A percentile compares a stretch with the other conserved stretches of the same genome.
Evolutionary conservation across 1,139 yeast species (phyloP).

Genomic region (Saccharomyces pastorianus): DNA sequence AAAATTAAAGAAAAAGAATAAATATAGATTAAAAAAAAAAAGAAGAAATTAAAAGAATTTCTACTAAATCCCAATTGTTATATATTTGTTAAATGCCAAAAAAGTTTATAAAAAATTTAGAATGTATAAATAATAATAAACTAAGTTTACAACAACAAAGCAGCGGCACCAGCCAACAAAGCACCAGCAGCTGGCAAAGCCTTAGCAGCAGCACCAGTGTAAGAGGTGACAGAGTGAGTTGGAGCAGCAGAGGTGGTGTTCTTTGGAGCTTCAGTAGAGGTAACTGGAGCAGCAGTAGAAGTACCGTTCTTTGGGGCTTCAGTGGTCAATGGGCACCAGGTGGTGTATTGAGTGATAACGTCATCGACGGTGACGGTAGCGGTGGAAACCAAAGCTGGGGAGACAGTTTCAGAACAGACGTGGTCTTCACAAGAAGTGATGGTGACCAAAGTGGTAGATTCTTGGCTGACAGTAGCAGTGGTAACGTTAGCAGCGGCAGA

Average conservation of each 20-base stretch:
- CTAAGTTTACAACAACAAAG: constrained; percentile 26
- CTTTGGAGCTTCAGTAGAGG: constrained; percentile 2
- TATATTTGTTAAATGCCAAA: background rate
- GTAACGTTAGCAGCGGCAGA: constrained; percentile 26
- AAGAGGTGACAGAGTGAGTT: constrained; percentile 11
- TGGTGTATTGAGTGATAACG: constrained; percentile 25
- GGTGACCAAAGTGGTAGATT: constrained; percentile 37
- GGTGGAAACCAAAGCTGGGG: constrained; percentile 12
- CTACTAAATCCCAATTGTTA: background rate
- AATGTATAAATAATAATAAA: background rate
- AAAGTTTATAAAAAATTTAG: background rate
- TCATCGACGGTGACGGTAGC: constrained; percentile 15
- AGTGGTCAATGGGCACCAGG: constrained; percentile 25
- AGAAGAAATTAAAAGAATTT: background rate
- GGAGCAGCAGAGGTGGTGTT: constrained; percentile 4
- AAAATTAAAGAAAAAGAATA: background rate
- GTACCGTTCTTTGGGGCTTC: constrained; percentile 8
- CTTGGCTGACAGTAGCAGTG: constrained; percentile 29
- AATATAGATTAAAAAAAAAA: background rate
- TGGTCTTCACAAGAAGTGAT: constrained; percentile 38
- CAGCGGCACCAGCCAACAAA: constrained; percentile 30
- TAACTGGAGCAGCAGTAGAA: constrained; percentile 6
- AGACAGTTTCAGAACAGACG: constrained; percentile 21
- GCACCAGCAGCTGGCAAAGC: constrained; percentile 31
- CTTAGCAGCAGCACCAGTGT: constrained; percentile 27